A percentile compares a stretch with the other conserved stretches of the same genome.
Evolutionary conservation across 208 protist genomes (phyloP).

Genomic region (Wallacemonas sp.): DNA sequence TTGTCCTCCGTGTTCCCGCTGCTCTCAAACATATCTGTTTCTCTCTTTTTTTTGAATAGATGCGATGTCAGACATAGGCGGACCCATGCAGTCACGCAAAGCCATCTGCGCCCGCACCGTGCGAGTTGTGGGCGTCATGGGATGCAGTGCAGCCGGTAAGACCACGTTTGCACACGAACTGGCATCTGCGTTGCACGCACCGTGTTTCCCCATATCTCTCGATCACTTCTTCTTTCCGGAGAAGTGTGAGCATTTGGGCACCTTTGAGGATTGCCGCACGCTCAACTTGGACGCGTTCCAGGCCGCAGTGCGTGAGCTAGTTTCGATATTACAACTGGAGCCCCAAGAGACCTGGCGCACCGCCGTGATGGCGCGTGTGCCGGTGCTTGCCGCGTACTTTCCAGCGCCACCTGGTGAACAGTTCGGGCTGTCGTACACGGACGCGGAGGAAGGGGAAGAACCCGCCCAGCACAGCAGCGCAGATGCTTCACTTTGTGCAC

Average conservation of each 20-base stretch:
- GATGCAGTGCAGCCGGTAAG: slow-evolving; percentile 66
- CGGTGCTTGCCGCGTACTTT: slow-evolving; percentile 7
- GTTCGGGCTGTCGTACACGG: neutral
- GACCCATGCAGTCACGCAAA: neutral
- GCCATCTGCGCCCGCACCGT: slow-evolving; percentile 3
- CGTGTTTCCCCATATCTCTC: slow-evolving; percentile 48
- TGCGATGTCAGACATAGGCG: no score
- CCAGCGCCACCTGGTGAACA: neutral
- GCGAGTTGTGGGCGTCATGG: slow-evolving; percentile 39
- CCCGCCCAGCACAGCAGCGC: neutral
- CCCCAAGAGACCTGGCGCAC: neutral
- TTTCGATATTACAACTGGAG: neutral
- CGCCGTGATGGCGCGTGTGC: neutral
- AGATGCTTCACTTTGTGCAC: slow-evolving; percentile 39
- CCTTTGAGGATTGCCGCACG: slow-evolving; percentile 63
- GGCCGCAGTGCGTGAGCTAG: slow-evolving; percentile 16
- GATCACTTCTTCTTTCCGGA: slow-evolving; percentile 47
- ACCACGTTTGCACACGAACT: slow-evolving; percentile 41
- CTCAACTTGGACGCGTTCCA: slow-evolving; percentile 25
- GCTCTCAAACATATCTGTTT: no score
- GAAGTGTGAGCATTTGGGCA: slow-evolving; percentile 33
- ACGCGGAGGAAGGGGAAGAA: neutral
- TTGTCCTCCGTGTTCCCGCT: no score
- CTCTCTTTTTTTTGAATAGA: no score
- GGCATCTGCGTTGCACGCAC: slow-evolving; percentile 33